Conservation (phyloP, 768 basidiomycete species). For the Termitomyces sp. region DNA sequence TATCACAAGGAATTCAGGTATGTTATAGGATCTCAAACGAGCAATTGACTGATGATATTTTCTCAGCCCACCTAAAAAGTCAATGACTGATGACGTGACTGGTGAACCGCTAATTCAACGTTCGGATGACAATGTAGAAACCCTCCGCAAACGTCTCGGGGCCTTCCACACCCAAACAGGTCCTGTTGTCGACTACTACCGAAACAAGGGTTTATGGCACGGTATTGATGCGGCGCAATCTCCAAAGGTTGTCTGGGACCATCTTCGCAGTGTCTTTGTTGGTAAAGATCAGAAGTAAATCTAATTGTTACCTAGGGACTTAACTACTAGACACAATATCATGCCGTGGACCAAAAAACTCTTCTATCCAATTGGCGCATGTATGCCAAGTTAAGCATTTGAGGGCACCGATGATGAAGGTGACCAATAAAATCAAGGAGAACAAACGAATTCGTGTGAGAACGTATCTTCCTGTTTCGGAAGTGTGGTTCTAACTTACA, state of each 20-base stretch:
- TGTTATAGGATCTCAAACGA: conserved; percentile 23
- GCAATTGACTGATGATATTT: conserved; percentile 1
- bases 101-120: conserved; percentile 97
- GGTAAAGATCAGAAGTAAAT: conserved; percentile 34
- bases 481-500: neutral
- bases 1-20: conserved; percentile 97
- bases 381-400: neutral
- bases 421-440: neutral
- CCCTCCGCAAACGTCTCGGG: conserved; percentile 79
- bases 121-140: conserved; percentile 97
- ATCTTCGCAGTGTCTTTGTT: conserved; percentile 61
- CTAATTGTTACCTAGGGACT: neutral
- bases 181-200: conserved; percentile 96
- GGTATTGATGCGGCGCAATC: conserved; percentile 93
- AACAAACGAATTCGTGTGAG: neutral
- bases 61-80: conserved; percentile 91
- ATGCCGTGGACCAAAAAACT: neutral
- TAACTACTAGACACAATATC: neutral
- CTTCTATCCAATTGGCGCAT: neutral
- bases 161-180: conserved; percentile 95
- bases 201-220: conserved; percentile 82
- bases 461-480: neutral
- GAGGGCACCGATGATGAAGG: neutral
- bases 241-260: conserved; percentile 89
- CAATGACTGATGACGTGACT: conserved; percentile 88